A percentile compares a stretch with the other conserved stretches of the same genome.
These are phyloP conservation scores for Alternaria sp. DNA, from an alignment of 2,329 filamentous ascomycete species.

Conservation along the genomic window DNA sequence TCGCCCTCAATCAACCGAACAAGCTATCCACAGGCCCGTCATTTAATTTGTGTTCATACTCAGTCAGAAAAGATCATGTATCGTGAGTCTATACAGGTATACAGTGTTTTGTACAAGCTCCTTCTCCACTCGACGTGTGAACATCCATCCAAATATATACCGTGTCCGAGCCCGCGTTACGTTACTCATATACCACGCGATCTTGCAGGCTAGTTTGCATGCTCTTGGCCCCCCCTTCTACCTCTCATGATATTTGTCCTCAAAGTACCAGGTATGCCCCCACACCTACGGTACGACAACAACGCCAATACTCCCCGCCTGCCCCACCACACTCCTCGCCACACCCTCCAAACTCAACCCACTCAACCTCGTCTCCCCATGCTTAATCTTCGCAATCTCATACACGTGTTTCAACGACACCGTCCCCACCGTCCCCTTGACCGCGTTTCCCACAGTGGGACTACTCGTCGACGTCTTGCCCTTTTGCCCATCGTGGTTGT, in stretches of 20 bases:
- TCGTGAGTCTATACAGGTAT: constrained; percentile 4
- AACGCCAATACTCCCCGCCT: constrained; percentile 61
- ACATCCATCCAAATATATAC: neutral
- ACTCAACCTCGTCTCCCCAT: constrained; percentile 56
- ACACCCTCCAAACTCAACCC: constrained; percentile 87
- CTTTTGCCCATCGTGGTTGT: constrained; percentile 51
- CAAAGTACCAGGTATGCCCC: neutral
- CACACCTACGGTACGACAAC: constrained; percentile 56
- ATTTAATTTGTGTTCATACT: neutral
- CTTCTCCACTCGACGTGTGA: neutral
- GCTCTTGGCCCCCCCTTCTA: neutral
- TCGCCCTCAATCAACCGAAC: neutral
- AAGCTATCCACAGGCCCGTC: neutral
- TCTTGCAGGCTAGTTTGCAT: fast-evolving
- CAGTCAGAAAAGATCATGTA: neutral
- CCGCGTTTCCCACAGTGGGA: constrained; percentile 64
- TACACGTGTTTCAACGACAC: constrained; percentile 95
- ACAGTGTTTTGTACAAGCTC: constrained; percentile 5
- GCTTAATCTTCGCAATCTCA: constrained; percentile 98
- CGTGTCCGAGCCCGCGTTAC: neutral
- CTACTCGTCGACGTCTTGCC: constrained; percentile 45
- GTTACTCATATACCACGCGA: no score
- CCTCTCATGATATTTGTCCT: neutral
- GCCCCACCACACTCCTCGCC: constrained; percentile 72
- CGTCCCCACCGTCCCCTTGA: constrained; percentile 79